Evolutionary conservation across 78 protist genomes (phyloP).

Genomic region (Dictyostelium brefeldianum): DNA sequence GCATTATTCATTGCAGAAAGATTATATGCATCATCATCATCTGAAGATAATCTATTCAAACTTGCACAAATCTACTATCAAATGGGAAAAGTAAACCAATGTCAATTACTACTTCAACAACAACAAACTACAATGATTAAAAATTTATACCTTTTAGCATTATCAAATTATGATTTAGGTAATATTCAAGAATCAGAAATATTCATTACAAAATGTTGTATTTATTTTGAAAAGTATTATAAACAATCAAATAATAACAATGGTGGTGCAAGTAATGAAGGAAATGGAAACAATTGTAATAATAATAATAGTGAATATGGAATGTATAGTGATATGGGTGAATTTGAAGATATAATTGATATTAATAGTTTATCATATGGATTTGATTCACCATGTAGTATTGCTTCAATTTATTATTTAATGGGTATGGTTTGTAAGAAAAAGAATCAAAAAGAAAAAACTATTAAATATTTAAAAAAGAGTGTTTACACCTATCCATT

Average conservation of each 20-base stretch:
- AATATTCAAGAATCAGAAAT: conserved; percentile 39
- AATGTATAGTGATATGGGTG: conserved; percentile 2
- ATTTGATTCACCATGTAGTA: conserved; percentile 8
- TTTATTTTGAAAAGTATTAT: neutral
- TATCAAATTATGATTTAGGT: conserved; percentile 23
- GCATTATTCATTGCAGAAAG: conserved; percentile 56
- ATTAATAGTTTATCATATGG: conserved; percentile 16
- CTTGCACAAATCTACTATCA: conserved; percentile 40
- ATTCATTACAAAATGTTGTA: conserved; percentile 4
- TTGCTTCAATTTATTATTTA: conserved; percentile 44
- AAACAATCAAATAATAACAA: neutral
- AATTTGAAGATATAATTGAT: neutral
- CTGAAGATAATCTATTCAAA: neutral
- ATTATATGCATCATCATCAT: conserved; percentile 15
- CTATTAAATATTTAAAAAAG: conserved; percentile 32
- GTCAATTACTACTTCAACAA: neutral
- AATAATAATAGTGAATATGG: neutral
- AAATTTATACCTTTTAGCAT: conserved; percentile 22
- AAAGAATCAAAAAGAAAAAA: conserved; percentile 35
- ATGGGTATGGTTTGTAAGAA: conserved; percentile 22
- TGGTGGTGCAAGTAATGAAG: neutral
- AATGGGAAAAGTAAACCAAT: conserved; percentile 31
- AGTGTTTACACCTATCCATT: conserved; percentile 28
- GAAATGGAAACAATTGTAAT: neutral
- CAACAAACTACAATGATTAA: neutral